A percentile compares a stretch with the other conserved stretches of the same genome.
These are phyloP conservation scores for Entonaema liquescens DNA, from an alignment of 495 filamentous ascomycete species.

Conservation along the genomic window DNA sequence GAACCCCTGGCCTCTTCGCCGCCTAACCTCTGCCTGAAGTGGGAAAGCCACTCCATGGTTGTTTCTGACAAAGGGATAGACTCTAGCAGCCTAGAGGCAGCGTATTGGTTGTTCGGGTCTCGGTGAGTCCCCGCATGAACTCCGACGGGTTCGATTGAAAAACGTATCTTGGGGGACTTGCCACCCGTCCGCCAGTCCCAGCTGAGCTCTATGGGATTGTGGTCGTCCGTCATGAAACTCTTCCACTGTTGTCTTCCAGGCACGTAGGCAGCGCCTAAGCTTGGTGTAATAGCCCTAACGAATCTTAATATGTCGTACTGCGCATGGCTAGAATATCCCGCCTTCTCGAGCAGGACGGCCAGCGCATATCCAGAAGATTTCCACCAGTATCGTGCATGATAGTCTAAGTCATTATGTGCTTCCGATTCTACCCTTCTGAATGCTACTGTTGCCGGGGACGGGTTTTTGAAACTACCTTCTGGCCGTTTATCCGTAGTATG, in stretches of 20 bases:
- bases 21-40: background rate
- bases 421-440: background rate
- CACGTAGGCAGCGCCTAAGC: background rate
- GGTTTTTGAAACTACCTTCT: background rate
- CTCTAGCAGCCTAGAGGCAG: background rate
- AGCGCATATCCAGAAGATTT: conserved; percentile 1
- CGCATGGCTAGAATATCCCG: conserved; percentile 1
- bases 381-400: background rate
- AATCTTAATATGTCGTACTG: background rate
- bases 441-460: background rate
- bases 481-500: background rate
- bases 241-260: background rate
- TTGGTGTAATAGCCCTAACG: background rate
- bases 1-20: background rate
- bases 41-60: background rate
- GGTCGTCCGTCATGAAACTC: conserved; percentile 17
- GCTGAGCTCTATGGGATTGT: conserved; percentile 13
- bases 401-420: background rate
- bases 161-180: conserved; percentile 1
- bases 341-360: background rate
- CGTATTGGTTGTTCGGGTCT: background rate
- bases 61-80: background rate
- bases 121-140: background rate
- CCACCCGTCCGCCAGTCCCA: conserved; percentile 10
- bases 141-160: conserved; percentile 7